Evolutionary conservation across 768 basidiomycete genomes (phyloP), one percentile per base, ranked within the genome.

Genomic region (Suillus subaureus): DNA sequence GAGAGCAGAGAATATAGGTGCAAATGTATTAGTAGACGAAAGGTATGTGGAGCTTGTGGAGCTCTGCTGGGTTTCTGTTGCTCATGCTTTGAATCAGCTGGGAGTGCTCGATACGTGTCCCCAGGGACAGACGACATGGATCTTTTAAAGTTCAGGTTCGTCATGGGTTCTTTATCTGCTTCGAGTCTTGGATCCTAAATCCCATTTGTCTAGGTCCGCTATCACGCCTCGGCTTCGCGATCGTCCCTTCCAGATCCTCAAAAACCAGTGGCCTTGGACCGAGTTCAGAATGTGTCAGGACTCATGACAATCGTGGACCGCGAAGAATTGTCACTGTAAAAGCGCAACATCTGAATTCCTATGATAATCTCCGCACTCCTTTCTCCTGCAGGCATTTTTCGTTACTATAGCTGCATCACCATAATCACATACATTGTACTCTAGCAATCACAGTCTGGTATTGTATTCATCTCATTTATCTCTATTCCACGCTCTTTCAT

Each of bases 291-390:
- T 67, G 82, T 93, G 7, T 88, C 89, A 2, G 92, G 91, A 11
- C 81, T 92, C 37, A 93, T 93, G 92, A 92, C 89, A 45, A 85
- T 92, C 72, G 31, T 88, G 60, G 78, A 77, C 56, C 81, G 87
- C 57, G 79, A 76, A 67, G 77, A 71, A 64, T 54, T 72, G 31
- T 31, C 55, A 3, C 64, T 49, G 61, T 77, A 13, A 28, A 13
- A 33, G 33, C 6, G 33, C 21, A 35, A 35, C 11, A 6, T 33
- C 26, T 35, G 61, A 54, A 62, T 66, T 63, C 55, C 49, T 67
- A 65, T 67, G 69, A 37, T 61, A 60, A 21, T 61, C 57, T 54
- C 0, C 23, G 15, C 40, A 4, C 12, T 45, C 39, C 37, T 28
- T 55, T 35, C 2, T n/a, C 26, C 13, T 61, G 18, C 31, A 40